These are phyloP conservation scores for Urostyla sp. DNA, from an alignment of 73 alveolate species.

Conservation along the genomic window DNA sequence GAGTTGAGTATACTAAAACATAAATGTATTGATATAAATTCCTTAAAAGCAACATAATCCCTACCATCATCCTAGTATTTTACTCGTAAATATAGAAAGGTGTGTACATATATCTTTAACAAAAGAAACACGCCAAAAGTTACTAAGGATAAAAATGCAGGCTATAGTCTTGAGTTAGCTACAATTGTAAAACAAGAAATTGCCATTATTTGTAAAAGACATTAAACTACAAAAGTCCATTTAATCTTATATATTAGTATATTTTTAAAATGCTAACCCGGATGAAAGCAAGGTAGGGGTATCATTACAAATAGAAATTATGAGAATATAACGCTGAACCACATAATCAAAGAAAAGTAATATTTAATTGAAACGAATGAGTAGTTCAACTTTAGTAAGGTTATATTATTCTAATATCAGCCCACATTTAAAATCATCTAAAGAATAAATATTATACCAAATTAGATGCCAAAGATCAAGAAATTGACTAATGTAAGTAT, in stretches of 20 bases:
- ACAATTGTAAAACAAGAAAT: slow-evolving; percentile 14
- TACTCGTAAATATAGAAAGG: slow-evolving; percentile 31
- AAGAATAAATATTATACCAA: too few species aligned
- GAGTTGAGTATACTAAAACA: slow-evolving; percentile 56
- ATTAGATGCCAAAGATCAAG: too few species aligned
- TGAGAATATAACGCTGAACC: too few species aligned
- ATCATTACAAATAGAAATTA: slow-evolving; percentile 18
- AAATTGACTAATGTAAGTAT: too few species aligned
- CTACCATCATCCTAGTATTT: slow-evolving; percentile 68
- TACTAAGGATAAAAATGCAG: too few species aligned
- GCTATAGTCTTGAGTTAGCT: background rate
- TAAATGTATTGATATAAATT: slow-evolving; percentile 58
- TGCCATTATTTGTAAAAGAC: slow-evolving; percentile 27
- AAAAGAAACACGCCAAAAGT: slow-evolving; percentile 34
- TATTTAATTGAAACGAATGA: too few species aligned
- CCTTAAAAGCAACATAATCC: slow-evolving; percentile 56
- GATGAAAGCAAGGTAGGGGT: slow-evolving; percentile 46
- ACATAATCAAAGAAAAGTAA: too few species aligned
- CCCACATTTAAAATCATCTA: too few species aligned
- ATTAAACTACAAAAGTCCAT: slow-evolving; percentile 4
- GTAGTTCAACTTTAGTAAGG: too few species aligned
- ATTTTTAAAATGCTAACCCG: slow-evolving; percentile 42
- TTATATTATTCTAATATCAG: too few species aligned
- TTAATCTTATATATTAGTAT: slow-evolving; percentile 21
- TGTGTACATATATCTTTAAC: slow-evolving; percentile 46